Percentiles rank a stretch among this genome's conserved stretches.
Evolutionary conservation across 1,284 basidiomycete genomes (phyloP).

Genomic region (Cutaneotrichosporon sp.): DNA sequence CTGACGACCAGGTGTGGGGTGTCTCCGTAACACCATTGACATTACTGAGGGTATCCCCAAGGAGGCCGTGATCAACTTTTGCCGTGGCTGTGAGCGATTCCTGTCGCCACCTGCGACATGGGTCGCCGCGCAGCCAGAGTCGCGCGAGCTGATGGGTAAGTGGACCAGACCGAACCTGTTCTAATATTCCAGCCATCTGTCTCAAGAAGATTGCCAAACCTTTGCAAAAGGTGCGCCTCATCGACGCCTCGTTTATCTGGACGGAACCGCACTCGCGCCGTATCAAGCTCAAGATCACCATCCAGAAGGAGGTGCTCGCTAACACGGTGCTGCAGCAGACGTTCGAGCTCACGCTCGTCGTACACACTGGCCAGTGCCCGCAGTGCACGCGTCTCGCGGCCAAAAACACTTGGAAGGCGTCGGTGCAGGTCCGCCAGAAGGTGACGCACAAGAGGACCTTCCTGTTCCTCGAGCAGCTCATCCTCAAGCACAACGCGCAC

Average conservation of each 20-base stretch:
- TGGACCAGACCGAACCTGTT: not conserved
- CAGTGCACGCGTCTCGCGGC: slow-evolving; percentile 90
- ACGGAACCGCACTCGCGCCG: slow-evolving; percentile 97
- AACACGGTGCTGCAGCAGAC: slow-evolving; percentile 95
- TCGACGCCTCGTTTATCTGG: slow-evolving; percentile 98
- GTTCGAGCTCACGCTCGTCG: slow-evolving; percentile 93
- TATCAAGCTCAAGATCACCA: slow-evolving; percentile 86
- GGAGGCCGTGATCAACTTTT: slow-evolving; percentile 90
- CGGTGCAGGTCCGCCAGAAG: slow-evolving; percentile 96
- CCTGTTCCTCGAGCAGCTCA: slow-evolving; percentile 94
- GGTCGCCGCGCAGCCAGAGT: slow-evolving; percentile 83
- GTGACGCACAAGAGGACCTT: slow-evolving; percentile 97
- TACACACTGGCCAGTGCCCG: slow-evolving; percentile 92
- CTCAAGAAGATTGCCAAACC: slow-evolving; percentile 86
- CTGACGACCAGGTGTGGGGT: slow-evolving; percentile 32
- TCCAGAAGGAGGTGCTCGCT: slow-evolving; percentile 96
- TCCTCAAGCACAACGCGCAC: slow-evolving; percentile 93
- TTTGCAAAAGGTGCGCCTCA: slow-evolving; percentile 86
- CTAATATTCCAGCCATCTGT: slow-evolving; percentile 58
- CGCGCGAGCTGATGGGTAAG: slow-evolving; percentile 73
- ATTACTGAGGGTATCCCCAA: slow-evolving; percentile 98
- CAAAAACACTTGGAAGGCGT: slow-evolving; percentile 97
- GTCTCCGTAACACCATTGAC: slow-evolving; percentile 62
- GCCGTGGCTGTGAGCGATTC: slow-evolving; percentile 93
- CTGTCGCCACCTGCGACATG: slow-evolving; percentile 85